Conservation (phyloP, 106 monocot genomes). For the Iris macrosiphon region DNA sequence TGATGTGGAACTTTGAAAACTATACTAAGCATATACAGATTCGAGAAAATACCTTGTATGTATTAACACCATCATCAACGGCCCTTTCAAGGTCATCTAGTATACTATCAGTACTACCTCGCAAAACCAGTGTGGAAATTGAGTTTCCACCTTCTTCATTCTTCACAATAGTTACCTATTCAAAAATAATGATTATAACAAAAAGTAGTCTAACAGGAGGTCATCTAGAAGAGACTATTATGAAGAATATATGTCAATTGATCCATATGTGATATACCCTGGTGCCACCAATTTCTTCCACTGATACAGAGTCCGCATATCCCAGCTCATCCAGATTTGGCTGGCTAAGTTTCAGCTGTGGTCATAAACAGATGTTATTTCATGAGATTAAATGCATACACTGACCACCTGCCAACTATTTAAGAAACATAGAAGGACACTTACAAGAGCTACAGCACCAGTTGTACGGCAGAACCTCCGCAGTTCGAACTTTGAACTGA, state of each 20-base stretch:
- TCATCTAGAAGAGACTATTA: not conserved
- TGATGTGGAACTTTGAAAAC: no score
- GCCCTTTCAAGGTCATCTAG: conserved; percentile 98
- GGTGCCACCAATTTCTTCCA: conserved; percentile 91
- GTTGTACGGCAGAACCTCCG: conserved; percentile 94
- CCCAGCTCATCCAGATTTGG: conserved; percentile 92
- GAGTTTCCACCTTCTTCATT: conserved; percentile 97
- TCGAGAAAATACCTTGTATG: conserved; percentile 70
- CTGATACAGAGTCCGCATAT: conserved; percentile 87
- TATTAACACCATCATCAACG: conserved; percentile 99
- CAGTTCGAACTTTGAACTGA: conserved; percentile 94
- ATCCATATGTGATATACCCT: conserved; percentile 53
- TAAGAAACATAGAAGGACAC: conserved; percentile 2
- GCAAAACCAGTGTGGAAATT: conserved; percentile 77
- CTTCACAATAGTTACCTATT: conserved; percentile 92
- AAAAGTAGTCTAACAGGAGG: not conserved
- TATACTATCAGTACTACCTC: conserved; percentile 97
- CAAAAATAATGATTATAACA: no score
- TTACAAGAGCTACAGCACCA: conserved; percentile 89
- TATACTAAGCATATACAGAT: no score
- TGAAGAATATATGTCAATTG: no score
- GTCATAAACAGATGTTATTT: conserved; percentile 5
- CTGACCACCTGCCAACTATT: not conserved
- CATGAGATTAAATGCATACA: not conserved
- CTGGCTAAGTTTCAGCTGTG: conserved; percentile 84